Base-by-base conservation (phyloP, 1,284 basidiomycete species). In the Moesziomyces sp. region DNA sequence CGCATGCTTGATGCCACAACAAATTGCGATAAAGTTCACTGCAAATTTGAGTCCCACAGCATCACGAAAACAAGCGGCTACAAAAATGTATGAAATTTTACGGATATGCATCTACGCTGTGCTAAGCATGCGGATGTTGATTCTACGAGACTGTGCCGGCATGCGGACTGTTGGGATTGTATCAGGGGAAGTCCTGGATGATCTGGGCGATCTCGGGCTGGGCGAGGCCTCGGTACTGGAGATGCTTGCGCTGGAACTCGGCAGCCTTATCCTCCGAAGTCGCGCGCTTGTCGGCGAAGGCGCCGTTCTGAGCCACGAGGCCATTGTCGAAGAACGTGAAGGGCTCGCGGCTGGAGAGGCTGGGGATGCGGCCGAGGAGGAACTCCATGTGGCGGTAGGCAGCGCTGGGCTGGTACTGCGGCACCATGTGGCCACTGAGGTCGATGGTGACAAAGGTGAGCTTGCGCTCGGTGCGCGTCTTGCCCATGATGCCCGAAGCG, bases 331-430 rank as follows among this genome's bases (percentile, higher is more conserved):
- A 67, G 44, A 57, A 58, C 23, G 40, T 61, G 26, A 74, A 74
- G 11, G 70, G 70, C 14, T 44, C 30, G 14, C 43, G 33, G 48
- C 52, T 57, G 8, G 42, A 16, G 42, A 74, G 33, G 30, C 62
- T 70, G 30, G 61, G 53, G 21, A 80, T 68, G 28, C 79, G 61
- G 7, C 82, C 82, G 0, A 83, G 52, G 5, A 84, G 51, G 62
- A 76, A 83, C 46, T 83, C 60, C 19, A 76, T 63, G 40, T 78
- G 61, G 21, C 76, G 57, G 71, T 57, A 83, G 3, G 77, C 76
- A 0, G 71, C 61, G 14, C 56, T 42, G 1, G 82, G 82, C 30
- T 74, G 50, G 60, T 82, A 81, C 44, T 82, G 74, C 1, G 81
- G 80, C 8, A 80, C 69, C 79, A 79, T 80, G 58, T 80, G 78